phyloP scores from a whole-genome alignment of 2,329 filamentous ascomycete species.

The Cercospora citrullina region DNA sequence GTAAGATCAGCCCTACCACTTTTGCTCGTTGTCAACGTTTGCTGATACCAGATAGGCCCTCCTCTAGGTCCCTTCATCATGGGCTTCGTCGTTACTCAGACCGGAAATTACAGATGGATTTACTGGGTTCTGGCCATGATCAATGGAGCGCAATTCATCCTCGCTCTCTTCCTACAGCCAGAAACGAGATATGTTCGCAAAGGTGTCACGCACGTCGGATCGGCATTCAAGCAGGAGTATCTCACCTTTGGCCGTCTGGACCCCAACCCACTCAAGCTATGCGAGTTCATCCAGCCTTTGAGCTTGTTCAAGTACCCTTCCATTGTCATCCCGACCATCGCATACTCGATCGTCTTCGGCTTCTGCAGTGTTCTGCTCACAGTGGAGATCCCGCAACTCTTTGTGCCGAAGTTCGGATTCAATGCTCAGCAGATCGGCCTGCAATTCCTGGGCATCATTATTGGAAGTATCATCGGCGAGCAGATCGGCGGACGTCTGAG shows the following conservation, averaged over 20 bases:
- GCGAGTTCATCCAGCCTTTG: constrained; percentile 56
- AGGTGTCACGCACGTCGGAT: constrained; percentile 38
- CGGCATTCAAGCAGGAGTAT: constrained; percentile 50
- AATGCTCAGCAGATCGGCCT: constrained; percentile 60
- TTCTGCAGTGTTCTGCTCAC: constrained; percentile 56
- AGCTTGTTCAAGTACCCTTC: constrained; percentile 49
- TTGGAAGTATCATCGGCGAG: constrained; percentile 60
- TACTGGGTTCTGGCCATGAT: constrained; percentile 60
- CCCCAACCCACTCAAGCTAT: constrained; percentile 49
- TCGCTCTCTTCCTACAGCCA: constrained; percentile 57
- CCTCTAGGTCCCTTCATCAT: constrained; percentile 44
- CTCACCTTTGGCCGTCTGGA: constrained; percentile 54
- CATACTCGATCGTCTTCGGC: constrained; percentile 60
- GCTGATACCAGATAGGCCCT: constrained; percentile 31
- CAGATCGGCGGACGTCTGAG: constrained; percentile 57
- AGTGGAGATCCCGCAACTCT: constrained; percentile 61
- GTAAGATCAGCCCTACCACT: constrained; percentile 23
- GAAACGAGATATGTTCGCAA: constrained; percentile 57
- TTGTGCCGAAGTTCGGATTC: constrained; percentile 57
- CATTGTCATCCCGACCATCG: constrained; percentile 53
- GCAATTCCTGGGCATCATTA: constrained; percentile 58
- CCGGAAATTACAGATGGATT: constrained; percentile 58
- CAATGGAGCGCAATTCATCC: constrained; percentile 58
- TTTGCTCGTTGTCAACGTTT: neutral
- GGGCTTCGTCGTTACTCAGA: constrained; percentile 52